A percentile compares a stretch with the other conserved stretches of the same genome.
phyloP scores from a whole-genome alignment of 306 rosid genomes.

The Rubus parviflorus region DNA sequence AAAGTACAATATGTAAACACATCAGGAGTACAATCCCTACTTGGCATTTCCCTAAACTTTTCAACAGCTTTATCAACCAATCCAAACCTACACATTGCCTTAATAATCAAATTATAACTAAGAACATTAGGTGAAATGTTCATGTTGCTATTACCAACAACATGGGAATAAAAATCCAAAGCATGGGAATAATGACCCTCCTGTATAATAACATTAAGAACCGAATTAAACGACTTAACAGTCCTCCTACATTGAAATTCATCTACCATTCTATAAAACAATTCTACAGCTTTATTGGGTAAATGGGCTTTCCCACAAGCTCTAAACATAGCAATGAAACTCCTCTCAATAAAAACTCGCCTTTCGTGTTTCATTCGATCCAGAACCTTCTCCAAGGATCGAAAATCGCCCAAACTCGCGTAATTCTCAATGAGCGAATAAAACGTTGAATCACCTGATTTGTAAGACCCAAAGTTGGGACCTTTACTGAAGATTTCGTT shows the following conservation, averaged over 20 bases:
- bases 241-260: constrained; percentile 77
- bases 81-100: constrained; percentile 80
- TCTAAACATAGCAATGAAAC: constrained; percentile 61
- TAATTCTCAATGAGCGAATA: constrained; percentile 67
- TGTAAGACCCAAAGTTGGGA: constrained; percentile 65
- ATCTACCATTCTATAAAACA: constrained; percentile 72
- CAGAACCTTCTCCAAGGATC: constrained; percentile 59
- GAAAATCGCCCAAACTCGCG: constrained; percentile 54
- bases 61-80: constrained; percentile 74
- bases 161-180: constrained; percentile 54
- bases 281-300: constrained; percentile 62
- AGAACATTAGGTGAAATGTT: constrained; percentile 64
- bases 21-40: constrained; percentile 62
- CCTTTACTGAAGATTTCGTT: constrained; percentile 58
- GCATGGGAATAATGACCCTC: constrained; percentile 55
- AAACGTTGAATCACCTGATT: constrained; percentile 72
- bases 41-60: constrained; percentile 68
- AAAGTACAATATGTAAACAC: constrained; percentile 65
- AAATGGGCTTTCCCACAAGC: constrained; percentile 90
- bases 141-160: constrained; percentile 29
- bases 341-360: constrained; percentile 56
- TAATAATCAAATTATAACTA: constrained; percentile 76
- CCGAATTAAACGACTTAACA: constrained; percentile 80
- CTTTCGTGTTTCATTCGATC: constrained; percentile 64
- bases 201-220: constrained; percentile 76